Conservation (phyloP, 2,329 filamentous ascomycete species). For the Fusarium gaditjirri region DNA sequence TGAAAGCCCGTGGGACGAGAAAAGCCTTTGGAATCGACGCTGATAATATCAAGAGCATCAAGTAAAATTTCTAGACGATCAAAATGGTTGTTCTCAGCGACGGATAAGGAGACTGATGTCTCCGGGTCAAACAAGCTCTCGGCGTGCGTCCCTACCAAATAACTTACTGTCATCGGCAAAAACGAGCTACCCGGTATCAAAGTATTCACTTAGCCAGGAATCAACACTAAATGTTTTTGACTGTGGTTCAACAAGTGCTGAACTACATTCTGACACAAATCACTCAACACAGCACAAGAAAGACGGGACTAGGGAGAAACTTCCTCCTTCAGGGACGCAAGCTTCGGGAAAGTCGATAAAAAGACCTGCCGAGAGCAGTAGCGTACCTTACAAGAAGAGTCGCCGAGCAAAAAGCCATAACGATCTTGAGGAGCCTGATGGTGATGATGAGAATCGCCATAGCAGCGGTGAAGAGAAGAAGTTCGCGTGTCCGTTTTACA, state of each 20-base stretch:
- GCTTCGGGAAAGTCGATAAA: not conserved
- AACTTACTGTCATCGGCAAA: not conserved
- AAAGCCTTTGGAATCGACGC: too few relatives aligned
- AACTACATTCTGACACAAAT: not conserved
- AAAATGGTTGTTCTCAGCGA: not conserved
- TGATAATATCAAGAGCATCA: not conserved
- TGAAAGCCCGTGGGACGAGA: not conserved
- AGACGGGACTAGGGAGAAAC: not conserved
- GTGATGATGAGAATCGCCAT: not conserved
- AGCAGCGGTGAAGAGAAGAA: not conserved
- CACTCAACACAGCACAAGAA: not conserved
- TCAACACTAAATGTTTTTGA: too few relatives aligned
- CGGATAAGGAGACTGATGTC: too few relatives aligned
- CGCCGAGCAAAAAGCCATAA: not conserved
- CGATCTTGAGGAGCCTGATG: not conserved
- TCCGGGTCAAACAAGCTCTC: not conserved
- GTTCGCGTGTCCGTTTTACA: conserved; percentile 3
- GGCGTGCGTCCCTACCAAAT: not conserved
- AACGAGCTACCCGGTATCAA: not conserved
- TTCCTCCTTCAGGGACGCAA: not conserved
- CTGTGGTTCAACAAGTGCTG: too few relatives aligned
- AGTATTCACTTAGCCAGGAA: not conserved
- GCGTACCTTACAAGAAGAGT: not conserved
- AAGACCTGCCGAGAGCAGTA: not conserved
- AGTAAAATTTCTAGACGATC: too few relatives aligned